phyloP scores from a whole-genome alignment of 345 rosid species.

The Passiflora organensis region DNA sequence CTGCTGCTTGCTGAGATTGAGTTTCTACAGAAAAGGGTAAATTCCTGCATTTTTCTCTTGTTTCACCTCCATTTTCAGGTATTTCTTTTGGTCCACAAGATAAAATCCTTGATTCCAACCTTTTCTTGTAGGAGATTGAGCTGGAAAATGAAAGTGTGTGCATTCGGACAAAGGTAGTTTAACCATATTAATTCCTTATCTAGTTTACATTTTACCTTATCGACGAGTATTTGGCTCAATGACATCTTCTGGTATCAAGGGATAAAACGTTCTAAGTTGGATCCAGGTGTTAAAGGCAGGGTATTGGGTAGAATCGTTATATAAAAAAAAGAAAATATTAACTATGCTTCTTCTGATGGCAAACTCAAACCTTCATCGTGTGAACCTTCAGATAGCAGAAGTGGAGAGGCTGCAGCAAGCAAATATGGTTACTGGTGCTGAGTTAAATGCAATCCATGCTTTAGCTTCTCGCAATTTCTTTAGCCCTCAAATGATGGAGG shows the following conservation, averaged over 20 bases:
- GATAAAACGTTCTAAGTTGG: too few species aligned
- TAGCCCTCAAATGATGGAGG: conserved; percentile 45
- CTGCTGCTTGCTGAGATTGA: conserved; percentile 91
- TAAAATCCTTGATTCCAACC: too few species aligned
- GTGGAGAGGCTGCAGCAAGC: conserved; percentile 77
- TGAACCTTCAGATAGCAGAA: conserved; percentile 61
- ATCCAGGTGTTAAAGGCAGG: too few species aligned
- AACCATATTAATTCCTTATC: neutral
- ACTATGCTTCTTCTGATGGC: too few species aligned
- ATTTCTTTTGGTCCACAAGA: too few species aligned
- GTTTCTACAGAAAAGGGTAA: conserved; percentile 83
- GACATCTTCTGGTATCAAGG: too few species aligned
- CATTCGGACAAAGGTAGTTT: conserved; percentile 68
- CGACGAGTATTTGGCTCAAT: too few species aligned
- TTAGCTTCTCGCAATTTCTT: conserved; percentile 87
- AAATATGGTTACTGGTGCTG: conserved; percentile 63
- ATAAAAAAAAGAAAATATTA: too few species aligned
- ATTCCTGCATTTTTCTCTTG: neutral
- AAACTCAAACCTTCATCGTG: neutral
- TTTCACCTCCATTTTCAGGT: neutral
- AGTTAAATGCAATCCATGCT: conserved; percentile 75
- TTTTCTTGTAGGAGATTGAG: conserved; percentile 60
- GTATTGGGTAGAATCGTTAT: too few species aligned
- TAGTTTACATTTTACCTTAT: too few species aligned
- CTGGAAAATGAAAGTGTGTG: conserved; percentile 79